These are phyloP conservation scores for Inga oerstediana DNA, from an alignment of 306 rosid genomes.

Conservation along the genomic window DNA sequence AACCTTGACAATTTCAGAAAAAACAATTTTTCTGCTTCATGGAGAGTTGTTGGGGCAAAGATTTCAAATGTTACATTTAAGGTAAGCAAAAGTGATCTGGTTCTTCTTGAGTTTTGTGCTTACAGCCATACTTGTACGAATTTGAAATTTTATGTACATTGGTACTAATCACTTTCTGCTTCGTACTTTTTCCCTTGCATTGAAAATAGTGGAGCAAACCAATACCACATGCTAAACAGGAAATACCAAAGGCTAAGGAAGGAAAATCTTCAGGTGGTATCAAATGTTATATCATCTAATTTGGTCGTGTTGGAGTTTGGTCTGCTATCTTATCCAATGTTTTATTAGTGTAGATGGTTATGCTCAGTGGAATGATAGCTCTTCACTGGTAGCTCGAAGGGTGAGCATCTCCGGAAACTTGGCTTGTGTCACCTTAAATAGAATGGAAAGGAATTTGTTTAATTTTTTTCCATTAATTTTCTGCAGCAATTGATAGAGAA, in stretches of 20 bases:
- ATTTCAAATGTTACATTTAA: conserved; percentile 46
- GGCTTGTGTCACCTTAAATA: conserved; percentile 18
- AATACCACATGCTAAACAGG: conserved; percentile 49
- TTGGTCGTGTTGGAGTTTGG: conserved; percentile 21
- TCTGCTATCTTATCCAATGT: conserved; percentile 18
- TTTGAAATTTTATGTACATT: conserved; percentile 13
- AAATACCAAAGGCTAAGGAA: conserved; percentile 42
- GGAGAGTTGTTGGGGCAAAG: conserved; percentile 61
- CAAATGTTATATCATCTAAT: conserved; percentile 8
- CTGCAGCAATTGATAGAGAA: conserved; percentile 80
- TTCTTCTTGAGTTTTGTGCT: conserved; percentile 34
- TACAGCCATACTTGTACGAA: neutral
- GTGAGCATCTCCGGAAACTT: conserved; percentile 51
- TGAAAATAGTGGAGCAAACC: conserved; percentile 46
- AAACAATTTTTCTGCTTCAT: conserved; percentile 77
- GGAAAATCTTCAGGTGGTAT: conserved; percentile 54
- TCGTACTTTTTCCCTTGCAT: conserved; percentile 1
- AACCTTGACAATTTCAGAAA: conserved; percentile 81
- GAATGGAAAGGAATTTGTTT: neutral
- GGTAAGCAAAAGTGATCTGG: conserved; percentile 57
- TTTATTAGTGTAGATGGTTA: conserved; percentile 50
- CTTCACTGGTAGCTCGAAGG: conserved; percentile 62
- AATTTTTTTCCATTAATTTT: conserved; percentile 31
- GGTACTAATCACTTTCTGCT: conserved; percentile 1
- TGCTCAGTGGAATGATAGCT: conserved; percentile 42